Base-by-base conservation (phyloP, 2,329 filamentous ascomycete species). In the Apiospora aurea region DNA sequence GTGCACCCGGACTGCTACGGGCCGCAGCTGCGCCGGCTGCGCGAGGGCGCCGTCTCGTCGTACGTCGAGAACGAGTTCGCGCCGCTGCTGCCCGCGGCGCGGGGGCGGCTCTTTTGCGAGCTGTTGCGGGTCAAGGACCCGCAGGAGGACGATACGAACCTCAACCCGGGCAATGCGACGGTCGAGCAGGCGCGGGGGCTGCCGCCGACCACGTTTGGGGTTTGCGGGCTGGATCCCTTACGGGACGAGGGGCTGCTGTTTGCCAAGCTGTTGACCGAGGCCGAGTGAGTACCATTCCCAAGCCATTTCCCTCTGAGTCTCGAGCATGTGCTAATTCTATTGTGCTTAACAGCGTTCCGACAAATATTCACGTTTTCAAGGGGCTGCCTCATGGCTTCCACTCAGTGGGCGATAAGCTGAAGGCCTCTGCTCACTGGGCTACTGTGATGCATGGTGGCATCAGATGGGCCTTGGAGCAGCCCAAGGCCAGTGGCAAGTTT, bases 61-160 rank as follows among this genome's bases (percentile, higher is more conserved):
- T 85, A 83, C 70, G 78, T 79, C 8, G 78, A 86, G 72, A 85
- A 85, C 72, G 82, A 82, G 44, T 70, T 85, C 18, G 88, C 89
- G 0, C 87, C 88, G 0, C 79, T 90, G 1, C 74, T 88, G 69
- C 83, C 87, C 0, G 73, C 82, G n/a, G 78, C 76, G 1, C 77
- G 79, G 7, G 78, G 85, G 64, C 79, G 51, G 38, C 81, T 74
- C 71, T 83, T 82, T 26, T 73, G 74, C 3, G 75, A 77, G 11
- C 66, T 82, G 4, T 68, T 83, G 1, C 73, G 79, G 1, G 16
- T 83, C 10, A n/a, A 72, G 5, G 69, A 74, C 0, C 74, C 77
- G 0, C 72, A 78, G 2, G 77, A 73, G 3, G 69, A 74, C 0
- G 83, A 87, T 74, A 74, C 77, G 0, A 77, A 78, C 21, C 72